Base-by-base conservation (phyloP, 768 basidiomycete species). In the Leccinellum luteum region DNA sequence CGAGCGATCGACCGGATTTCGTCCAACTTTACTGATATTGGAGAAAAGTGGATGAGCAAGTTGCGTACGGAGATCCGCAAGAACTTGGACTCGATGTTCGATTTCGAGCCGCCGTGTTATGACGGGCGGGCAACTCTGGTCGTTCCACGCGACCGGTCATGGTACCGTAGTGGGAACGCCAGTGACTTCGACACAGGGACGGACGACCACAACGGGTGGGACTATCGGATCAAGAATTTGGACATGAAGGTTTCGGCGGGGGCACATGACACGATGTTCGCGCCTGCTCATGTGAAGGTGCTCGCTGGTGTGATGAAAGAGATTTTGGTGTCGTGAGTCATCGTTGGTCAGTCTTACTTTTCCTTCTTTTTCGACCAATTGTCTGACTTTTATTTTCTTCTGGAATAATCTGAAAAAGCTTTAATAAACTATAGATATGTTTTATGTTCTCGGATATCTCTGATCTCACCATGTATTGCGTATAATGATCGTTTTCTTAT, bases 21-120 rank as follows among this genome's bases (percentile, higher is more conserved):
- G 12, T 57, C 63, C 54, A 72, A 71, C 59, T 71, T 71, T 60
- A 64, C 63, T n/a, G 69, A 71, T 12, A 72, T 71, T 12, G 70
- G 69, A 6, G 69, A 72, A 43, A 68, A 61, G 49, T 71, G 69
- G 69, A 69, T 69, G 30, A 66, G 50, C 57, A 71, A 68, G 53
- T 43, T 71, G 48, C 66, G 66, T 43, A 60, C 59, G 15, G 69
- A 71, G 58, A 71, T 71, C 44, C 66, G 68, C 28, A 71, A 71
- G 64, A 71, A 71, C 54, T 47, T 71, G 59, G 70, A 72, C 8
- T 69, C 63, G 5, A 71, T 71, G 70, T 71, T 72, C 54, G 70
- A 69, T 52, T 71, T 66, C 23, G 68, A 71, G 44, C 66, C 70
- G 21, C 66, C 61, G 6, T 57, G 61, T 45, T 70, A 69, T 38